Evolutionary conservation across 2,329 filamentous ascomycete species (phyloP).

Genomic region (Pseudogymnoascus sp.): DNA sequence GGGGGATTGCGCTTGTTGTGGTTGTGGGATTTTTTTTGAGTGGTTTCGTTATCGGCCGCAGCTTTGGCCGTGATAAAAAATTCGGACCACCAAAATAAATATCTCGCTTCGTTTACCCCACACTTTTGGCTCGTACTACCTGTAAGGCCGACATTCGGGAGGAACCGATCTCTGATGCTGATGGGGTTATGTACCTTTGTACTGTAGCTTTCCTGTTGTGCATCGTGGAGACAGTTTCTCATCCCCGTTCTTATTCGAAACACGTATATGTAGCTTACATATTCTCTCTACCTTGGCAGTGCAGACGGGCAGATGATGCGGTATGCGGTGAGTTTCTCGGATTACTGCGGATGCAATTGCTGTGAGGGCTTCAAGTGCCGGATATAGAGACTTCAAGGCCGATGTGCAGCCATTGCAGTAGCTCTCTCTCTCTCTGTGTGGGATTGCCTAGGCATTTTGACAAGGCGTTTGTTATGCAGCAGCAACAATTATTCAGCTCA

Average conservation of each 20-base stretch:
- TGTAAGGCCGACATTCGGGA: background rate
- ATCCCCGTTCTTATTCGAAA: background rate
- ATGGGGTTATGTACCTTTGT: background rate
- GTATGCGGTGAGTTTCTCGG: background rate
- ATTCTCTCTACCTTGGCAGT: background rate
- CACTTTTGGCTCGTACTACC: background rate
- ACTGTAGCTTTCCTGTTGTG: background rate
- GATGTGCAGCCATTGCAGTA: background rate
- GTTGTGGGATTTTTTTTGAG: background rate
- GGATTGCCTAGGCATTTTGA: background rate
- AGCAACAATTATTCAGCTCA: background rate
- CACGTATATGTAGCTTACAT: slow-evolving; percentile 2
- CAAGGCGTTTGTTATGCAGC: background rate
- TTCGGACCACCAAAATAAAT: slow-evolving; percentile 3
- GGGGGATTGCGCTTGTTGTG: background rate
- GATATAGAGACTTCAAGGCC: background rate
- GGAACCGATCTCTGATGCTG: slow-evolving; percentile 8
- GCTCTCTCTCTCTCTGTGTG: background rate
- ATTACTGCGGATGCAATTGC: background rate
- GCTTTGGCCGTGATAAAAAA: slow-evolving; percentile 6
- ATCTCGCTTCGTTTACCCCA: slow-evolving; percentile 5
- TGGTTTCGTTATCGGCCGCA: background rate
- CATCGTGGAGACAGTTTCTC: background rate
- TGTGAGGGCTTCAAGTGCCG: background rate
- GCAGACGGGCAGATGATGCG: background rate